Evolutionary conservation across 495 filamentous ascomycete genomes (phyloP), one percentile per base, ranked within the genome.

Genomic region (Annulohypoxylon stygium): DNA sequence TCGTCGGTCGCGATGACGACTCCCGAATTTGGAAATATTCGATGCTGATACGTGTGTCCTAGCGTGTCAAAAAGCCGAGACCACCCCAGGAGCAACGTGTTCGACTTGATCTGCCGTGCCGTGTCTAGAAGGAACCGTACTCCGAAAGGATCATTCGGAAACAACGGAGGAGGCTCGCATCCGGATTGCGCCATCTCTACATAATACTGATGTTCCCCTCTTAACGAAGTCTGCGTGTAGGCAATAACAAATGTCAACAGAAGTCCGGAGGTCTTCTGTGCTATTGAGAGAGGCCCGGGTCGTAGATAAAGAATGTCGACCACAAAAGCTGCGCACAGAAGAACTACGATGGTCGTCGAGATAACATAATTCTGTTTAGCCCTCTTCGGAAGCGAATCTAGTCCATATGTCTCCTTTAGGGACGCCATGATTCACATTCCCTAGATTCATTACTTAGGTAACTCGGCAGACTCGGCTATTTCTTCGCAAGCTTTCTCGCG

Each of bases 1-100:
- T 97, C 93, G 53, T 82, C 83, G 0, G 93, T 95, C 18, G 83
- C 77, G 41, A 91, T 71, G 1, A 73, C 37, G 48, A 72, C 71
- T 2, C 18, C 43, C 34, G 78, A 73, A 3, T 61, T 71, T 0
- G 71, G 71, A 4, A 84, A 77, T 0, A 71, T n/a, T 12, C 73
- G 62, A 54, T 65, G 71, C 36, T 73, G 72, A 69, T 78, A 76
- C 1, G 84, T 86, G 9, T 76, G 73, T 0, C 79, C 82, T 25
- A 75, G 41, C 1, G 25, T 20, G 9, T 48, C 58, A 37, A 82
- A 79, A 1, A 69, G 61, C 1, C 47, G 36, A 4, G 30, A 34
- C 50, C 78, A 77, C 5, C 74, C 53, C 2, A 76, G 37, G 30
- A 81, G 66, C 48, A 85, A 54, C 2, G 26, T 70, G 65, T 80